Conservation (phyloP, 2,329 filamentous ascomycete species). For the Cladosporium colombiae region DNA sequence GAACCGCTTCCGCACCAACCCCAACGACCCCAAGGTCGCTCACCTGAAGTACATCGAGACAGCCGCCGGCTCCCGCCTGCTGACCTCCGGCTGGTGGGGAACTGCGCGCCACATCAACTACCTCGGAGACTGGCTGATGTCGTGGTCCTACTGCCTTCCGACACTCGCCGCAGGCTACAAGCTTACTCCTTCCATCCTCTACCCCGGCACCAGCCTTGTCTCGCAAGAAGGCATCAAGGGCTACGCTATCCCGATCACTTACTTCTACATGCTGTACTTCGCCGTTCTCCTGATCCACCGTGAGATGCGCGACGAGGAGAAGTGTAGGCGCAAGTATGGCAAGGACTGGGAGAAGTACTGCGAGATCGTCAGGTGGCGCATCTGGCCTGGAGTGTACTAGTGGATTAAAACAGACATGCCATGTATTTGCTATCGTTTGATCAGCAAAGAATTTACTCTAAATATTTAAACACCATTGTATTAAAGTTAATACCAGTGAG, state of each 20-base stretch:
- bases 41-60: conserved; percentile 88
- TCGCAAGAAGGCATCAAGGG: conserved; percentile 62
- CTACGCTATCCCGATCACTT: conserved; percentile 85
- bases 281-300: conserved; percentile 82
- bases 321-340: conserved; percentile 88
- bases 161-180: conserved; percentile 82
- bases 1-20: conserved; percentile 88
- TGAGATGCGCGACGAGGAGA: conserved; percentile 83
- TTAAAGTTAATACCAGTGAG: no score
- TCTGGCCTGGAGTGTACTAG: conserved; percentile 82
- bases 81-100: conserved; percentile 93
- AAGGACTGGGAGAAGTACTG: conserved; percentile 90
- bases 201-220: conserved; percentile 62
- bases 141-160: conserved; percentile 85
- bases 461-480: no score
- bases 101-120: conserved; percentile 93
- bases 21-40: conserved; percentile 73
- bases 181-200: conserved; percentile 61
- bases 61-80: conserved; percentile 73
- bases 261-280: conserved; percentile 95
- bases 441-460: background rate
- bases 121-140: conserved; percentile 90
- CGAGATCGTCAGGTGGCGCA: conserved; percentile 75
- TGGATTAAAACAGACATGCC: background rate
- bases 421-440: background rate